These are phyloP conservation scores for Pythium phragmitis DNA, from an alignment of 352 stramenopile species.

Conservation along the genomic window DNA sequence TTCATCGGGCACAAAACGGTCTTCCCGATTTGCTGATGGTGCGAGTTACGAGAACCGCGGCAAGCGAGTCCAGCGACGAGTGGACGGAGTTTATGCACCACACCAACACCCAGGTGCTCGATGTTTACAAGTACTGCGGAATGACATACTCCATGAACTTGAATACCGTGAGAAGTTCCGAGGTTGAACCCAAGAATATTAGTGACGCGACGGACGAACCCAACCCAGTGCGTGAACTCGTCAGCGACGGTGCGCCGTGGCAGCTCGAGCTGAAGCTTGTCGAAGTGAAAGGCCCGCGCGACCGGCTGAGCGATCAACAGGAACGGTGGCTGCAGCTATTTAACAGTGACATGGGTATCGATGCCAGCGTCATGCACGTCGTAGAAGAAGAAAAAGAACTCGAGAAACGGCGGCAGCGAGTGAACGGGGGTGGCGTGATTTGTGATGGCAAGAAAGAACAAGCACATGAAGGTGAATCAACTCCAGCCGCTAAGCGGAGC, in stretches of 20 bases:
- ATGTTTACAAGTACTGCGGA: constrained; percentile 46
- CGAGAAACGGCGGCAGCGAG: constrained; percentile 25
- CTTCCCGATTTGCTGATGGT: constrained; percentile 69
- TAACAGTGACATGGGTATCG: constrained; percentile 48
- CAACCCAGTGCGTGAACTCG: neutral
- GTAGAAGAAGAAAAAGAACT: constrained; percentile 60
- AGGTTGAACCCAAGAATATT: neutral
- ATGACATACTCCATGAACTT: constrained; percentile 57
- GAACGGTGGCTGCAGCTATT: constrained; percentile 75
- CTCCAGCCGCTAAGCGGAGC: neutral
- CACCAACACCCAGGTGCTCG: constrained; percentile 17
- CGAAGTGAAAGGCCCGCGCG: constrained; percentile 85
- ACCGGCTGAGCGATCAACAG: constrained; percentile 84
- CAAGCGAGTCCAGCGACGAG: constrained; percentile 8
- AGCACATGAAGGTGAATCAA: neutral
- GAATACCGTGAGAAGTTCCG: constrained; percentile 14
- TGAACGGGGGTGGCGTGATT: neutral
- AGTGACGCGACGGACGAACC: neutral
- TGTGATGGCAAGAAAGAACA: constrained; percentile 7
- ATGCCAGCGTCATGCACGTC: constrained; percentile 68
- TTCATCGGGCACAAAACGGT: constrained; percentile 69
- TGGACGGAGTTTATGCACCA: constrained; percentile 15
- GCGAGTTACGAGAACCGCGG: constrained; percentile 22
- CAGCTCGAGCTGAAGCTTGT: constrained; percentile 55
- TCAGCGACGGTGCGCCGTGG: neutral